Base-by-base conservation (phyloP, 768 basidiomycete genomes). In the Lyophyllum atratum region DNA sequence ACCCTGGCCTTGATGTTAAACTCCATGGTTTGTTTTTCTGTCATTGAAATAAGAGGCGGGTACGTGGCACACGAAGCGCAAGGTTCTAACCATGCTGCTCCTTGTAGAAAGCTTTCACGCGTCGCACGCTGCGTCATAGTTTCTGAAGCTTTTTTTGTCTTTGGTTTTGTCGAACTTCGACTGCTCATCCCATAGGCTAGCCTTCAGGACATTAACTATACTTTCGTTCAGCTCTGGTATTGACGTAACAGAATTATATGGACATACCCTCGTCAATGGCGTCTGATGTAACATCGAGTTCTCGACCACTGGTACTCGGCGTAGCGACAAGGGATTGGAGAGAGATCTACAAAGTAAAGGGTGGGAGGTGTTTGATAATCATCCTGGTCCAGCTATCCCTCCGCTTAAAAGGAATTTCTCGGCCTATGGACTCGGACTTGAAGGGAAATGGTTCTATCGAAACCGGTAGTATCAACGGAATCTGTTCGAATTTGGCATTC, bases 1-100 rank as follows among this genome's bases (percentile, higher is more conserved):
- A 84, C 85, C 9, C 93, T 87, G 5, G 86, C 85, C 54, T 85
- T 80, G 62, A 94, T 80, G 69, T 95, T 95, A 79, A 84, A 95
- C 21, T 79, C 89, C 2, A 95, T 81, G 0, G 93, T 52, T 42
- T 52, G 50, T 28, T 52, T 52, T 42, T 39, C 50, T 52, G 26
- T 19, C 11, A 40, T n/a, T n/a, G 50, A 42, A 6, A n/a, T 17
- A 40, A 39, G 25, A 8, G n/a, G 37, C 10, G 7, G 19, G 33
- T 2, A 14, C 15, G 11, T 8, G 15, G 42, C 14, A 4, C 4
- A 26, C 11, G 21, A 22, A 39, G 28, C 14, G 9, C 22, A 37
- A 1, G 42, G 15, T 25, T 44, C 59, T 24, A 14, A 85, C 85
- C 83, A 58, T 86, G 85, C 58, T 86, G 85, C 65, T 86, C 85